Percentiles rank a stretch among this genome's conserved stretches.
Conservation (phyloP, 257 asterid species). For the Penstemon newberryi region DNA sequence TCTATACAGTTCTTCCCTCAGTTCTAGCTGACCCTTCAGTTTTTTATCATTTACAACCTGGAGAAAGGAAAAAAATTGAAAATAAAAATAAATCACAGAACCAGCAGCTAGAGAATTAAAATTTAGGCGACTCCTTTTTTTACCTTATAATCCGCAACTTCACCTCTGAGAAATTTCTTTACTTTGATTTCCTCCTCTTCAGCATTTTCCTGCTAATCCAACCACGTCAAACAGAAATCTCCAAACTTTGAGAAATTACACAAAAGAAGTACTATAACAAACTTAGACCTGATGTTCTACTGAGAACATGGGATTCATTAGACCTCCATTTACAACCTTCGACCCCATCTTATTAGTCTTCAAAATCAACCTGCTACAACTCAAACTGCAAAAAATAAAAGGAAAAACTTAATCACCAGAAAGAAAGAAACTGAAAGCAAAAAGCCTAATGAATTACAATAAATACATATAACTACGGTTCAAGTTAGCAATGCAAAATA, state of each 20-base stretch:
- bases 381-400: too few relatives aligned
- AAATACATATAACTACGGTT: too few relatives aligned
- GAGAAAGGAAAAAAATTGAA: not conserved
- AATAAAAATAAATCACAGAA: not conserved
- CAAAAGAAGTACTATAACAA: not conserved
- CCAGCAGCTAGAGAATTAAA: not conserved
- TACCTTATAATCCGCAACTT: slow-evolving; percentile 72
- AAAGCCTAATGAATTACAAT: too few relatives aligned
- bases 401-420: too few relatives aligned
- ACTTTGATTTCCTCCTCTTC: slow-evolving; percentile 60
- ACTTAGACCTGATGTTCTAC: slow-evolving; percentile 35
- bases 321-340: slow-evolving; percentile 31
- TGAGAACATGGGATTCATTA: slow-evolving; percentile 8
- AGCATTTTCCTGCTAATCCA: slow-evolving; percentile 44
- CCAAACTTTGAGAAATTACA: not conserved
- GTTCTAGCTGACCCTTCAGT: slow-evolving; percentile 80
- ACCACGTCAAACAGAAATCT: not conserved
- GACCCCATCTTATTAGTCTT: slow-evolving; percentile 31
- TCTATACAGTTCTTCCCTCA: slow-evolving; percentile 68
- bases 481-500: too few relatives aligned
- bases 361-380: too few relatives aligned
- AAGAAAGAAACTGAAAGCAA: too few relatives aligned
- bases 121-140: not conserved
- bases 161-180: slow-evolving; percentile 78
- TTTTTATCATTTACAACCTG: slow-evolving; percentile 73